Evolutionary conservation across 306 rosid genomes (phyloP).

Genomic region (Biancaea sappan): DNA sequence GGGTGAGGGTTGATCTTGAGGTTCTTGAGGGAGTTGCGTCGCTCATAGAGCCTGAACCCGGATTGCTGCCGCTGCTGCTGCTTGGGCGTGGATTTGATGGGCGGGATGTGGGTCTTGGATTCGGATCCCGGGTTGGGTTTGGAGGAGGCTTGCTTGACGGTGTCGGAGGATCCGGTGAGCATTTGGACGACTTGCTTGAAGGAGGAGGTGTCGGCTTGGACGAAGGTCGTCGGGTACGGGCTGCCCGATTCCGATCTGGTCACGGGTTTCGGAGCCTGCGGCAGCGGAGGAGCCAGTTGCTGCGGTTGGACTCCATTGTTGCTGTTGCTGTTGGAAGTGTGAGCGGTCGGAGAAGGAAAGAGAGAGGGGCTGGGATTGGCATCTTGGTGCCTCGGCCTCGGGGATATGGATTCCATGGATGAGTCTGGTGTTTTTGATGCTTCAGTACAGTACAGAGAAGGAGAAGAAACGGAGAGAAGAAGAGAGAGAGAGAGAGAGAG

Average conservation of each 20-base stretch:
- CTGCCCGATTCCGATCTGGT: constrained; percentile 84
- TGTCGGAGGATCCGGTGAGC: constrained; percentile 95
- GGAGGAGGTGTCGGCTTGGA: constrained; percentile 85
- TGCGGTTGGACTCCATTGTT: constrained; percentile 39
- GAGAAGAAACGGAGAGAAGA: neutral
- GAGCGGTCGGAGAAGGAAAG: constrained; percentile 41
- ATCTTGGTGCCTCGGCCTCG: constrained; percentile 41
- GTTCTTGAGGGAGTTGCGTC: constrained; percentile 71
- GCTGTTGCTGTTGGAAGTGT: constrained; percentile 26
- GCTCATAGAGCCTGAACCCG: constrained; percentile 85
- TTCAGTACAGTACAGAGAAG: neutral
- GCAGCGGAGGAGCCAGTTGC: neutral
- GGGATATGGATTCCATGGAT: constrained; percentile 64
- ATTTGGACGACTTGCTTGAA: constrained; percentile 97
- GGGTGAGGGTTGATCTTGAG: constrained; percentile 77
- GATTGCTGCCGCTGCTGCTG: constrained; percentile 54
- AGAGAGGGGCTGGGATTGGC: constrained; percentile 8
- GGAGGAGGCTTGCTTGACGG: constrained; percentile 56
- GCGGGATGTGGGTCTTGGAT: constrained; percentile 62
- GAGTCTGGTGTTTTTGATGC: neutral
- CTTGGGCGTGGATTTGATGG: constrained; percentile 66
- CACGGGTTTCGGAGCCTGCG: constrained; percentile 46
- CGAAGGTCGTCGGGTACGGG: constrained; percentile 97
- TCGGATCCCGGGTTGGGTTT: constrained; percentile 42
- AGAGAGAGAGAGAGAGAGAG: neutral